Evolutionary conservation across 345 rosid species (phyloP), one percentile per base, ranked within the genome.

Genomic region (Ailanthus altissimus): DNA sequence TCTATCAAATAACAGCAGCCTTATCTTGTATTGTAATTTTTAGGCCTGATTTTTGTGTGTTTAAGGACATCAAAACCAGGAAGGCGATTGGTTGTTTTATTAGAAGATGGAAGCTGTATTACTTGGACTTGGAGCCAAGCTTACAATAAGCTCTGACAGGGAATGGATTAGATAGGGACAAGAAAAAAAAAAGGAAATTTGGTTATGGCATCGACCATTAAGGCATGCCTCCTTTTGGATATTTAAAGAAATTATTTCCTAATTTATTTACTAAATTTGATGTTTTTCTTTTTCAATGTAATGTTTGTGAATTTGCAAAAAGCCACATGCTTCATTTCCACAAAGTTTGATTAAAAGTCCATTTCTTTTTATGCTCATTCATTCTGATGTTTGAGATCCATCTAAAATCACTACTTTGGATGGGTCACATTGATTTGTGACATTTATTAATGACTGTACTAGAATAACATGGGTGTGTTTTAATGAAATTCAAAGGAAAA

Each of bases 261-360:
- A 50, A 21, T 11, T 50, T 75, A n/a, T 75, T 74, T 74, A 2
- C 0, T 15, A 46, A 47, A 0, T 0, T 45, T 46, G 60, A 63
- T 65, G 38, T 50, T 21, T 65, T 18, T 51, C 65, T 38, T 20
- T 75, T 75, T 4, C 12, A 23, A 1, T 67, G 78, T 49, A 53
- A 75, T 10, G 23, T 65, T 63, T 50, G 51, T 65, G n/a, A n/a
- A n/a, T n/a, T 75, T 16, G 72, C 63, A 32, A 75, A 63, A 20
- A 75, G 61, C 6, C 72, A 75, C n/a, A n/a, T n/a, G n/a, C n/a
- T n/a, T n/a, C n/a, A n/a, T n/a, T 75, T 20, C 26, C 26, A 18
- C 5, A 18, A 18, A 54, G 4, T 3, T 54, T 54, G 1, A 54
- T 18, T n/a, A 54, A n/a, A 54, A n/a, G 0, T 6, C 1, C 25